Conservation (phyloP, 805 yeast genomes). For the Kurtzmaniella fragi region DNA sequence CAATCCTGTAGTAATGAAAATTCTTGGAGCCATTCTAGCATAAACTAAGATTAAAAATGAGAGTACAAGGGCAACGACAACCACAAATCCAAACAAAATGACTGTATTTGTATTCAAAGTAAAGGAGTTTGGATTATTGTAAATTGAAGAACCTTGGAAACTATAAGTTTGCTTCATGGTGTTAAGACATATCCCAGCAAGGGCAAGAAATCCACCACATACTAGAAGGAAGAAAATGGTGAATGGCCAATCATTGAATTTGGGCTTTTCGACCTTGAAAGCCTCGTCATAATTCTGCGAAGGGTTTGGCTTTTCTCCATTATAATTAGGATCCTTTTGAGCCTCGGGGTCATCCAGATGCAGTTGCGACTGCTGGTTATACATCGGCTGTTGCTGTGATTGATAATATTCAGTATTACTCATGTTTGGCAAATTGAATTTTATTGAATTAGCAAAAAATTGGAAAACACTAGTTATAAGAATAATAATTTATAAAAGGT, state of each 20-base stretch:
- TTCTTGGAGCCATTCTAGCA: conserved; percentile 61
- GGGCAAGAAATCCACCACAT: conserved; percentile 61
- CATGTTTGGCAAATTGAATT: neutral
- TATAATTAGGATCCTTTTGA: conserved; percentile 13
- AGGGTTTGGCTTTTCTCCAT: conserved; percentile 27
- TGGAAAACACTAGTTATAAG: too few relatives aligned
- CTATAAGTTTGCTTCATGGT: conserved; percentile 55
- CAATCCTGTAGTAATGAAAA: conserved; percentile 66
- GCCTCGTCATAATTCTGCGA: conserved; percentile 55
- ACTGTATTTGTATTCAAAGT: conserved; percentile 73
- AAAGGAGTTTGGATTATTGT: conserved; percentile 46
- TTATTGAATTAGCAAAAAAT: too few relatives aligned
- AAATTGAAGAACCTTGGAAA: conserved; percentile 60
- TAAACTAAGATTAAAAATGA: conserved; percentile 51
- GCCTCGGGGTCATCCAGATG: conserved; percentile 21
- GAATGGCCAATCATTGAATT: conserved; percentile 68
- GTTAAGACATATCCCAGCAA: conserved; percentile 64
- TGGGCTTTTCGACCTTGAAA: conserved; percentile 60
- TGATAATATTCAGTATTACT: conserved; percentile 2
- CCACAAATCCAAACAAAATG: conserved; percentile 61
- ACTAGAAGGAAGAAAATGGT: conserved; percentile 45
- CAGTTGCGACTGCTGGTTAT: neutral
- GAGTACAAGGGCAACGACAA: conserved; percentile 54
- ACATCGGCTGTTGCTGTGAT: neutral
- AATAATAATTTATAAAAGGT: too few relatives aligned